Conservation (phyloP, 176 grass and related monocot genomes). For the Aechmea fasciata region DNA sequence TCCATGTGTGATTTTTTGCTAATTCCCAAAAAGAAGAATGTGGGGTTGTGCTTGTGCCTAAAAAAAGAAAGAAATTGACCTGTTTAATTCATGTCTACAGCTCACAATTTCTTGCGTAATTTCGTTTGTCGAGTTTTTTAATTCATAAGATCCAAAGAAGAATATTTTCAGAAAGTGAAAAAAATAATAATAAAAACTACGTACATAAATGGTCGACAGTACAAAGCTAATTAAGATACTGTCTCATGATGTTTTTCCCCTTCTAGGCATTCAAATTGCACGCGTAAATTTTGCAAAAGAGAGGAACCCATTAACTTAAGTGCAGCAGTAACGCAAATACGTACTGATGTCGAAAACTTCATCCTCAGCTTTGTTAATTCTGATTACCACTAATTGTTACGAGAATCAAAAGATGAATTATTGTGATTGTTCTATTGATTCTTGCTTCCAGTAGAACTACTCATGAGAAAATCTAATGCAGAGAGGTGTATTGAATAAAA, state of each 20-base stretch:
- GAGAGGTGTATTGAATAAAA: conserved; percentile 10
- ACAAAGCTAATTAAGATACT: background rate
- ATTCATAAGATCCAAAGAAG: no score
- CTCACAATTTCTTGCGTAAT: no score
- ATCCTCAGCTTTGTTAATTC: background rate
- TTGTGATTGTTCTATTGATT: background rate
- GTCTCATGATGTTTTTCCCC: background rate
- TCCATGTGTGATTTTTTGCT: no score
- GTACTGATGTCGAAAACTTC: background rate
- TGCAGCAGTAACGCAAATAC: conserved; percentile 7
- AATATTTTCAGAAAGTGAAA: no score
- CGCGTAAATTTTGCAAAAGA: conserved; percentile 9
- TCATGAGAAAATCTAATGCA: conserved; percentile 2
- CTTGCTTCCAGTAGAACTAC: background rate
- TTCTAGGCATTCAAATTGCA: background rate
- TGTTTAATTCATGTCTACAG: no score
- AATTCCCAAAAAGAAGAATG: no score
- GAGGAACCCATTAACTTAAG: conserved; percentile 19
- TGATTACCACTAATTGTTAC: background rate
- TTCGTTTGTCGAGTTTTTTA: no score
- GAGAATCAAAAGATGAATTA: conserved; percentile 3
- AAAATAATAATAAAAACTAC: background rate
- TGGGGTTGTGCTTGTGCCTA: no score
- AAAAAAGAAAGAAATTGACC: no score
- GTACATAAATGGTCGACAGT: conserved; percentile 3